Evolutionary conservation across 768 basidiomycete genomes (phyloP).

Genomic region (Tulasnella sp.): DNA sequence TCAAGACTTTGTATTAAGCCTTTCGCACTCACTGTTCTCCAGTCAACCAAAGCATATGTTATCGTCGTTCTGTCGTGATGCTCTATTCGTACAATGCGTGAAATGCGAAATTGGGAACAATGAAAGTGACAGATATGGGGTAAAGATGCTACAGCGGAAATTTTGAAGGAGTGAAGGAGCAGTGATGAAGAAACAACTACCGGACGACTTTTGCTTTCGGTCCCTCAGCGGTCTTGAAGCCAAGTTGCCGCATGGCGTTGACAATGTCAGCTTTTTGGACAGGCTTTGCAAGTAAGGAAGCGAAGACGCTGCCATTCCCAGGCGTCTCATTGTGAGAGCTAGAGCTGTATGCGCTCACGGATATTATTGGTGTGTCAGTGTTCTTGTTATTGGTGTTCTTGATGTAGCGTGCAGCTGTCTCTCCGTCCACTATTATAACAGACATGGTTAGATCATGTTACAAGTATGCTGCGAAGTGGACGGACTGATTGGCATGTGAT

Average conservation of each 20-base stretch:
- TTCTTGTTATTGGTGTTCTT: constrained; percentile 96
- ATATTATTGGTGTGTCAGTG: constrained; percentile 82
- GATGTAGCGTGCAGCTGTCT: constrained; percentile 93
- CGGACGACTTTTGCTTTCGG: constrained; percentile 5
- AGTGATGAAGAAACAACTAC: background rate
- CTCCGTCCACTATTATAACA: constrained; percentile 64
- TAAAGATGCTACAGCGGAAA: background rate
- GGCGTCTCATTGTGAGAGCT: constrained; percentile 25
- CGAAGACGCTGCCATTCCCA: constrained; percentile 42
- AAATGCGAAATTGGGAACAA: background rate
- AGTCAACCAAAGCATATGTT: too few relatives aligned
- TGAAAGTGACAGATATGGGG: background rate
- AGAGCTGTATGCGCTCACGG: constrained; percentile 77
- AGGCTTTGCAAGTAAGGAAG: constrained; percentile 79
- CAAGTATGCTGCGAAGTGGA: background rate
- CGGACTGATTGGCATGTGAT: constrained; percentile 89
- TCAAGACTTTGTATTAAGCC: too few relatives aligned
- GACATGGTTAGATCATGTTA: background rate
- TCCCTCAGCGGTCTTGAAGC: constrained; percentile 39
- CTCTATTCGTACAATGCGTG: background rate
- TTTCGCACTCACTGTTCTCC: too few relatives aligned
- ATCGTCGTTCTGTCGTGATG: too few relatives aligned
- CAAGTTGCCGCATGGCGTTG: constrained; percentile 68
- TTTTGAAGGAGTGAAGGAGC: background rate
- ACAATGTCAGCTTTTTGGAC: constrained; percentile 80